phyloP scores from a whole-genome alignment of 1,284 basidiomycete genomes.

The Mrakiaceae sp. region DNA sequence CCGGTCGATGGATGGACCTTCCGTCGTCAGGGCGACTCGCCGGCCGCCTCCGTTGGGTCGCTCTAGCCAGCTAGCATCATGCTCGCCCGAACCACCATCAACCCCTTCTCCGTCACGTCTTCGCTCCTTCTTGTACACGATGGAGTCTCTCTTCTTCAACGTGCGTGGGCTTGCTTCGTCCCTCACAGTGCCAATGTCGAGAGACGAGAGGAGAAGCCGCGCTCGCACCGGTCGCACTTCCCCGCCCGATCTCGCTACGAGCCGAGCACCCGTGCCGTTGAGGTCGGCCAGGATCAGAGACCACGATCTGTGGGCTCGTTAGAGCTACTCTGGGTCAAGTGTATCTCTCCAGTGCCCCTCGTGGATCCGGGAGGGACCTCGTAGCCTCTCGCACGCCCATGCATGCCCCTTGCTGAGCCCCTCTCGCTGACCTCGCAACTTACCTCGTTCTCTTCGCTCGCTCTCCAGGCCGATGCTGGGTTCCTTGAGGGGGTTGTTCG shows the following conservation, averaged over 20 bases:
- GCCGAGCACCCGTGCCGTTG: not conserved
- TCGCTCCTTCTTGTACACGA: constrained; percentile 27
- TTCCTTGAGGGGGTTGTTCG: constrained; percentile 88
- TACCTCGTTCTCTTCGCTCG: constrained; percentile 3
- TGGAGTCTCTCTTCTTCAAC: constrained; percentile 83
- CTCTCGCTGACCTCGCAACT: constrained; percentile 18
- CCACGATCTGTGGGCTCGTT: not conserved
- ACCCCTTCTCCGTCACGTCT: not conserved
- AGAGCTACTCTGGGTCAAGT: no score
- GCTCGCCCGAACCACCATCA: no score
- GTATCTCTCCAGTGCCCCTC: not conserved
- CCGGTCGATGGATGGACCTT: no score
- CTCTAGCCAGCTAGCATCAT: no score
- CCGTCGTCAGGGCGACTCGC: no score
- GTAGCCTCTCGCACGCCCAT: not conserved
- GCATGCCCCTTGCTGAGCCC: constrained; percentile 22
- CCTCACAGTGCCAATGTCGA: not conserved
- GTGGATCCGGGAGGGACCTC: not conserved
- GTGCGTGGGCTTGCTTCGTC: constrained; percentile 38
- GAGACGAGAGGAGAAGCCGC: not conserved
- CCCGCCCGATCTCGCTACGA: not conserved
- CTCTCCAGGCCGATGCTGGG: constrained; percentile 56
- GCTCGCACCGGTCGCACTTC: not conserved
- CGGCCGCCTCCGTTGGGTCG: no score
- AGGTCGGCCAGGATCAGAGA: not conserved